Evolutionary conservation across 2,329 filamentous ascomycete genomes (phyloP).

Genomic region (Fusarium xyrophilum): DNA sequence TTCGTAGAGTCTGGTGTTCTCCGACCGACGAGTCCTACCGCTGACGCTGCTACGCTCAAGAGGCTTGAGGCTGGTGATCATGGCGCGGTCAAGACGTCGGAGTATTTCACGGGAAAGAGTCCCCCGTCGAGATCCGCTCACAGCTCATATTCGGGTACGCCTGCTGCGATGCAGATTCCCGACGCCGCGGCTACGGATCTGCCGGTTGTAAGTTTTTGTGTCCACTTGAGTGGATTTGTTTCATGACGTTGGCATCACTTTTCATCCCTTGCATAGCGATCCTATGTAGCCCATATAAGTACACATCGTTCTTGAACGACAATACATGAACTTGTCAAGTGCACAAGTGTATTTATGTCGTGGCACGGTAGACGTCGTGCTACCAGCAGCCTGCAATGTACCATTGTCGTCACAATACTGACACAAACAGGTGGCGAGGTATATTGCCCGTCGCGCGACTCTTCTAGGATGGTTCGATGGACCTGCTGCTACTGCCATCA

Average conservation of each 20-base stretch:
- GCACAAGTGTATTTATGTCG: constrained; percentile 5
- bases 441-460: constrained; percentile 39
- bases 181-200: constrained; percentile 26
- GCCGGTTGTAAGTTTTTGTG: constrained; percentile 25
- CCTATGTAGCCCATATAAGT: constrained; percentile 1
- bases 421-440: constrained; percentile 34
- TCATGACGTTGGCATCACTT: background rate
- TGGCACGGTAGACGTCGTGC: background rate
- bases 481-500: constrained; percentile 27
- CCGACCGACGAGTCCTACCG: constrained; percentile 27
- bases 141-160: constrained; percentile 36
- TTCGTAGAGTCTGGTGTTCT: constrained; percentile 33
- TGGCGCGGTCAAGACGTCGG: background rate
- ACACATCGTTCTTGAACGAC: constrained; percentile 34
- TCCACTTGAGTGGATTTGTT: background rate
- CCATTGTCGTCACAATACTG: background rate
- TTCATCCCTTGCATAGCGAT: background rate
- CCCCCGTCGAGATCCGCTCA: constrained; percentile 29
- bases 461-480: constrained; percentile 42
- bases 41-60: constrained; percentile 27
- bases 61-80: constrained; percentile 29
- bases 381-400: background rate
- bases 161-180: constrained; percentile 30
- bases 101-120: constrained; percentile 7
- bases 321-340: constrained; percentile 34